phyloP scores from a whole-genome alignment of 352 stramenopile species.

The Thalassiosira ordinaria region DNA sequence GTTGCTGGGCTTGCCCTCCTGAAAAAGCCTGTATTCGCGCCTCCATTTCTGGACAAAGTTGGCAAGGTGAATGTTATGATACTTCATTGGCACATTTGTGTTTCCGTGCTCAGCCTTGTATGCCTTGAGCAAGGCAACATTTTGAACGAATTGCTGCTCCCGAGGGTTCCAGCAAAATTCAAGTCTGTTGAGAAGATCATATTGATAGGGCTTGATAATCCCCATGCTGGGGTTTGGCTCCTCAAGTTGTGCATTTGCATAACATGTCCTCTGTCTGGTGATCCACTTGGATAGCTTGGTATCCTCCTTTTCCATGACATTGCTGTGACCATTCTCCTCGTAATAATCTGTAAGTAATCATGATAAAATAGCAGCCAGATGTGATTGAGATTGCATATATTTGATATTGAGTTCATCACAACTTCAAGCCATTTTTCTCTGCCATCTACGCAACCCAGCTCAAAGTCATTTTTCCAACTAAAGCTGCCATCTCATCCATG shows the following conservation, averaged over 20 bases:
- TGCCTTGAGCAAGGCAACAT: conserved; percentile 6
- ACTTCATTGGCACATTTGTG: conserved; percentile 26
- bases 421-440: too few relatives aligned
- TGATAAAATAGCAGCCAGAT: too few relatives aligned
- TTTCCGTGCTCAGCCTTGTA: conserved; percentile 14
- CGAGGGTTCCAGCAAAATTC: conserved; percentile 31
- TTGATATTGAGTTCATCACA: too few relatives aligned
- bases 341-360: conserved; percentile 13
- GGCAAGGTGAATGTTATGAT: conserved; percentile 18
- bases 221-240: conserved; percentile 10
- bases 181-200: conserved; percentile 11
- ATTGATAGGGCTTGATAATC: conserved; percentile 21
- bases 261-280: conserved; percentile 21
- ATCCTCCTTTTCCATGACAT: conserved; percentile 26
- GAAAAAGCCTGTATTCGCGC: conserved; percentile 19
- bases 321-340: conserved; percentile 14
- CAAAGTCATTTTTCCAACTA: too few relatives aligned
- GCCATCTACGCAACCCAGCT: too few relatives aligned
- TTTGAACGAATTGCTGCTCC: conserved; percentile 23
- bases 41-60: conserved; percentile 40
- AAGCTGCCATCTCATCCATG: too few relatives aligned
- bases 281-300: conserved; percentile 26
- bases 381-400: too few relatives aligned
- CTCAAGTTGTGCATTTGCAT: conserved; percentile 20
- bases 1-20: conserved; percentile 29